Evolutionary conservation across 1,139 yeast species (phyloP), one percentile per base, ranked within the genome.

Genomic region (Fermentozyma sake): DNA sequence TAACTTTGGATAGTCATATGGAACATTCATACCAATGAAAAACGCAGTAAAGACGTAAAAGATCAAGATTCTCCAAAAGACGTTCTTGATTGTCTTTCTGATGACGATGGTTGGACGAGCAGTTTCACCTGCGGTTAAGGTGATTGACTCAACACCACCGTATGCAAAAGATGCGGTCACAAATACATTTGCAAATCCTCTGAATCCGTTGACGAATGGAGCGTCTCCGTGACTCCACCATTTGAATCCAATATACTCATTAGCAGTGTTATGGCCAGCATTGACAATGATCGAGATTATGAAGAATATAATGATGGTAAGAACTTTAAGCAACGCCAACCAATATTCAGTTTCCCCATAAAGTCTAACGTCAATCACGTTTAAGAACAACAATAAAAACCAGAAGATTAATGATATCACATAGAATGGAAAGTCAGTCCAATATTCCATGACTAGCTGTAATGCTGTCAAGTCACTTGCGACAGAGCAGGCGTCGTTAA

Each of bases 71-170:
- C 70, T 66, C 64, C 71, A 70, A 46, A 79, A 77, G 5, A 76
- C 81, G 3, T 76, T 69, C 35, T 64, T 68, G 29, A 78, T 67
- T 16, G 76, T 75, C 35, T 65, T 67, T 14, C 80, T 82, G 42
- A 79, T 74, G 18, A 69, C 66, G 38, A 69, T 61, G 3, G 62
- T 51, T 1, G 86, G 86, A 44, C 75, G 74, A 36, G 62, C 61
- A 19, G 79, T 70, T 51, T 79, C 84, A 16, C 81, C 86, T 6
- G 81, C 79, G 4, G 85, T 76, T 37, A 79, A 61, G 12, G 80
- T 72, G 28, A 79, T 69, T 6, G 76, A 61, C 48, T 79, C 86
- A 3, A 79, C 69, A 24, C 86, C 85, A 38, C 84, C 84, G 43
- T 69, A 76, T 5, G 84, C 79, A 50, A 76, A 78, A 15, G 80